Base-by-base conservation (phyloP, 176 grass and related monocot genomes). In the Themeda triandra region DNA sequence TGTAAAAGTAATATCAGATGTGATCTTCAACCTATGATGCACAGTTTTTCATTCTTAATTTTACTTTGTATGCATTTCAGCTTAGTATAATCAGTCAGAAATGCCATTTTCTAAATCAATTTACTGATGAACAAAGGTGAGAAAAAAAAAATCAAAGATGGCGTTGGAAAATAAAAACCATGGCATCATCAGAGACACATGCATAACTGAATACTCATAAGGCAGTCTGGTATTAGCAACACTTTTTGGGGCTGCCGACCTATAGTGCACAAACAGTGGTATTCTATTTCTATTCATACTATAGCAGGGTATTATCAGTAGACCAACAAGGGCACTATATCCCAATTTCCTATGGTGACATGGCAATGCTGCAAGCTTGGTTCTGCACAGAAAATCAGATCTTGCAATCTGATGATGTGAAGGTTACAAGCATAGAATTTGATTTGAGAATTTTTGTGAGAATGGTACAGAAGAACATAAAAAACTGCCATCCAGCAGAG, bases 1-100 rank as follows among this genome's bases (percentile, higher is more conserved):
- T 97, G 78, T 44, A n/a, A 71, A 77, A 66, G 33, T 63, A 30
- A 78, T 12, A 90, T 78, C 28, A 42, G 24, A 71, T 62, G 11
- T 85, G 59, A 77, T 66, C 44, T 32, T 79, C 41, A 66, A 84
- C 46, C 18, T 62, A 62, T 62, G 10, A 62, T 62, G 58, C 58
- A 62, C 58, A 27, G 1, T 13, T 62, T 60, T 62, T 13, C 58
- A 62, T 62, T 62, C 58, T 27, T 62, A 62, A 24, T 62, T 62
- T 62, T 27, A 62, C 58, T 62, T 13, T 25, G n/a, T 62, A 62
- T 62, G 11, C 58, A 62, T 62, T 27, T 62, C 1, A 25, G 56
- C 10, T 59, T 3, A 63, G 9, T 66, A 27, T 10, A 41, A 24
- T 51, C 12, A 53, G 19, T 13, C 17, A 28, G 25, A 33, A 8